Percentiles rank a stretch among this genome's conserved stretches.
Evolutionary conservation across 1,284 basidiomycete genomes (phyloP).

Genomic region (Lentinula novae-zelandiae): DNA sequence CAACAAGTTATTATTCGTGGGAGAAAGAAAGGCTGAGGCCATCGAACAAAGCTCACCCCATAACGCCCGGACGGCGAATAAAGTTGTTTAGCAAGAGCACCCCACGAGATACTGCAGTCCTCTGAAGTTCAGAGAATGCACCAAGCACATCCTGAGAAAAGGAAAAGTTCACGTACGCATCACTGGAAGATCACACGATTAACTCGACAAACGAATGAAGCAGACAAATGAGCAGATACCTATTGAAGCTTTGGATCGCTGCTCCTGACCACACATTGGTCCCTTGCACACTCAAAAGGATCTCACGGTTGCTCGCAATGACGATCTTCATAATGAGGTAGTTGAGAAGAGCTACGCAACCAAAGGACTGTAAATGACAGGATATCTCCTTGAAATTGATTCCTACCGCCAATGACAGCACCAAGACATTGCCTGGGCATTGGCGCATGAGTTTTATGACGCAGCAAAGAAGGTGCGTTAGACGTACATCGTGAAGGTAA

Average conservation of each 20-base stretch:
- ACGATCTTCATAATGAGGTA: slow-evolving; percentile 55
- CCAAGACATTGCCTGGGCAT: slow-evolving; percentile 18
- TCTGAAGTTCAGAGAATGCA: background rate
- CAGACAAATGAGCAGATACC: slow-evolving; percentile 23
- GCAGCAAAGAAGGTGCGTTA: background rate
- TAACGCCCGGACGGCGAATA: slow-evolving; percentile 47
- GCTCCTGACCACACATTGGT: slow-evolving; percentile 61
- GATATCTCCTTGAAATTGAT: slow-evolving; percentile 8
- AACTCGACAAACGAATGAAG: background rate
- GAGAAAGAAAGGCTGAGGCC: slow-evolving; percentile 12
- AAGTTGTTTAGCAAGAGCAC: slow-evolving; percentile 50
- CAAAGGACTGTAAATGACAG: background rate
- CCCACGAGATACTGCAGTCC: slow-evolving; percentile 44
- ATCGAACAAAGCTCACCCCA: slow-evolving; percentile 24
- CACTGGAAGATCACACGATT: slow-evolving; percentile 2
- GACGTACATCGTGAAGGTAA: slow-evolving; percentile 37
- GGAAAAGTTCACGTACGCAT: slow-evolving; percentile 12
- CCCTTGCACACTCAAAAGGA: slow-evolving; percentile 47
- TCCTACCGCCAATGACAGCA: slow-evolving; percentile 29
- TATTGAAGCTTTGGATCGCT: slow-evolving; percentile 50
- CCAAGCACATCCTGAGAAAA: background rate
- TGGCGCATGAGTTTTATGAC: no score
- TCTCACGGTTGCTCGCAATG: slow-evolving; percentile 47
- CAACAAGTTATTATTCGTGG: background rate
- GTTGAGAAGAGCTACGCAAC: slow-evolving; percentile 30